Conservation (phyloP, 2,329 filamentous ascomycete species). For the Botrytis hyacinthi region DNA sequence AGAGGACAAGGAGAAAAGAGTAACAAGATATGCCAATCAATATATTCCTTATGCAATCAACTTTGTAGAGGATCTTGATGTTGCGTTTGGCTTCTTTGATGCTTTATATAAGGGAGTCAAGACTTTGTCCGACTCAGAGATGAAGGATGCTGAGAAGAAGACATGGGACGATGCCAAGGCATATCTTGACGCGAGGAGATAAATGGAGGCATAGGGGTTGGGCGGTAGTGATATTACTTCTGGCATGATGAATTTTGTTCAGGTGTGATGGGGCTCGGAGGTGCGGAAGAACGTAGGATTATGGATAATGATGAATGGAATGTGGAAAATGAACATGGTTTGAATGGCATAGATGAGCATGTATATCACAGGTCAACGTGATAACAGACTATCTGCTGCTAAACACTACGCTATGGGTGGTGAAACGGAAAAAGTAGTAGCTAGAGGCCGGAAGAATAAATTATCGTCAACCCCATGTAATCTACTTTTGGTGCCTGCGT, state of each 20-base stretch:
- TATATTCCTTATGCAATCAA: constrained; percentile 57
- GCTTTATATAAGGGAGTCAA: constrained; percentile 58
- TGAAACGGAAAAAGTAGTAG: background rate
- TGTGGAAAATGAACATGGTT: background rate
- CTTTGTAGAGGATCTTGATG: constrained; percentile 58
- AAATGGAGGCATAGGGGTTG: constrained; percentile 29
- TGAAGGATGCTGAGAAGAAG: constrained; percentile 48
- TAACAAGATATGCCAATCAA: constrained; percentile 51
- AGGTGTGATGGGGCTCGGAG: background rate
- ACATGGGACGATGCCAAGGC: constrained; percentile 55
- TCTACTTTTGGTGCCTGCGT: background rate
- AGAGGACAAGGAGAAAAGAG: constrained; percentile 42
- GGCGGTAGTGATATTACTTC: constrained; percentile 28
- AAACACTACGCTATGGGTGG: background rate
- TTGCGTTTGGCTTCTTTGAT: constrained; percentile 57
- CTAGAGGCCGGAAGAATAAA: background rate
- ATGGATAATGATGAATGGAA: background rate
- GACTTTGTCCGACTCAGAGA: constrained; percentile 49
- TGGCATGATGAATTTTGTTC: background rate
- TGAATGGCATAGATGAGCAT: background rate
- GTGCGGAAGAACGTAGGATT: background rate
- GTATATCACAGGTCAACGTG: background rate
- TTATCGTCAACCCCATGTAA: background rate
- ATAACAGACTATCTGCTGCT: background rate
- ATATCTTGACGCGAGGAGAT: constrained; percentile 45